These are phyloP conservation scores for Centrapalus pauciflorus DNA, from an alignment of 129 eudicot species.

Conservation along the genomic window DNA sequence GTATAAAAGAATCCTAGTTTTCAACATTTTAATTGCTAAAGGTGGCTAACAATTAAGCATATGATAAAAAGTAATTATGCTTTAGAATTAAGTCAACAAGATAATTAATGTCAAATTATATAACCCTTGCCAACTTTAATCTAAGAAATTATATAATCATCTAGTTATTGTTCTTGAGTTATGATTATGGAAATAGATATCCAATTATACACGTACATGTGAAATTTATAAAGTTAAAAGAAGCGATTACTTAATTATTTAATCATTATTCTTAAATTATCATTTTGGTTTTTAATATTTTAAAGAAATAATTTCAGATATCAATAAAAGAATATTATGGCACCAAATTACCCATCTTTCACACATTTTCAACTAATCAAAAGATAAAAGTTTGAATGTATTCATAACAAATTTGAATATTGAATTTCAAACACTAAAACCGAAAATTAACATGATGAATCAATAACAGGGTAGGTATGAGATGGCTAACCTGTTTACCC, in stretches of 20 bases:
- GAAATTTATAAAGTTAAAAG: no score
- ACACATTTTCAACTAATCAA: not conserved
- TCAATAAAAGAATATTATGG: not conserved
- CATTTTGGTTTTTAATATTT: not conserved
- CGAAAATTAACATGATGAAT: not conserved
- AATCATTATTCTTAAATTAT: not conserved
- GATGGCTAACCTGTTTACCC: conserved; percentile 61
- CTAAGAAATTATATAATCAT: no score
- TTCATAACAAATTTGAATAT: not conserved
- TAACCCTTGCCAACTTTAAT: no score
- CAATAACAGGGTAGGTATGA: not conserved
- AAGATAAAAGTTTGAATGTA: not conserved
- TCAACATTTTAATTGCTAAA: no score
- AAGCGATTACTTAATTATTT: not conserved
- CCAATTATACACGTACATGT: no score
- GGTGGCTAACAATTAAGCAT: no score
- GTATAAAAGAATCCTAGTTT: no score
- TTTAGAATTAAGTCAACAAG: no score
- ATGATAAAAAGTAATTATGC: no score
- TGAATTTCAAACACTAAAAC: not conserved
- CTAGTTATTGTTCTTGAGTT: no score
- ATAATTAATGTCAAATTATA: no score
- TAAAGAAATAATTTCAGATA: not conserved
- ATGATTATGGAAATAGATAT: no score
- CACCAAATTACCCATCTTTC: not conserved